Conservation (phyloP, 345 rosid species). For the Salix koriyanagi region DNA sequence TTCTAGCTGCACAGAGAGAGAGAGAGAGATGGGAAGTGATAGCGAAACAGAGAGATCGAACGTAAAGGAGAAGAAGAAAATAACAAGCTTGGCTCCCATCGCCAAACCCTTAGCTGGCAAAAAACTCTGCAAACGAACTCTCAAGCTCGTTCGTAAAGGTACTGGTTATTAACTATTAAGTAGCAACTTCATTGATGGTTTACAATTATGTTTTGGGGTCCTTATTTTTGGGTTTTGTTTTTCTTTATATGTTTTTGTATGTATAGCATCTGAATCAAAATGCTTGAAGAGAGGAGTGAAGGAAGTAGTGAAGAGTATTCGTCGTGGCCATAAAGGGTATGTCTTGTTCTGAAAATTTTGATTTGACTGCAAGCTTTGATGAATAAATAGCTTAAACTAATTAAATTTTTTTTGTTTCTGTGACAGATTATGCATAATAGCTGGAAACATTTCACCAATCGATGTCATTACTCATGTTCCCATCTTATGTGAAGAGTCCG, state of each 20-base stretch:
- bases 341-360: neutral
- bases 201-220: too few relatives aligned
- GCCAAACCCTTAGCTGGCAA: slow-evolving; percentile 93
- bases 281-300: slow-evolving; percentile 98
- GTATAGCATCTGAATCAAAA: slow-evolving; percentile 74
- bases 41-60: slow-evolving; percentile 64
- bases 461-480: slow-evolving; percentile 97
- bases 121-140: slow-evolving; percentile 75
- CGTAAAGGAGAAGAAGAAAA: slow-evolving; percentile 61
- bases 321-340: slow-evolving; percentile 89
- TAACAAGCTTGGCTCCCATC: slow-evolving; percentile 63
- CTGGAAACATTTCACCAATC: slow-evolving; percentile 95
- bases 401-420: neutral
- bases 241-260: neutral
- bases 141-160: slow-evolving; percentile 92
- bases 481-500: slow-evolving; percentile 80
- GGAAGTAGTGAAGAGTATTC: slow-evolving; percentile 89
- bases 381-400: neutral
- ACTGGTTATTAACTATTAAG: neutral
- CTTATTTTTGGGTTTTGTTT: neutral
- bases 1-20: neutral
- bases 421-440: slow-evolving; percentile 82
- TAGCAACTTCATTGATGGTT: too few relatives aligned
- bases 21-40: slow-evolving; percentile 61
- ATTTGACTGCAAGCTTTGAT: too few relatives aligned